Base-by-base conservation (phyloP, 805 yeast genomes). In the Alloascoidea africana region DNA sequence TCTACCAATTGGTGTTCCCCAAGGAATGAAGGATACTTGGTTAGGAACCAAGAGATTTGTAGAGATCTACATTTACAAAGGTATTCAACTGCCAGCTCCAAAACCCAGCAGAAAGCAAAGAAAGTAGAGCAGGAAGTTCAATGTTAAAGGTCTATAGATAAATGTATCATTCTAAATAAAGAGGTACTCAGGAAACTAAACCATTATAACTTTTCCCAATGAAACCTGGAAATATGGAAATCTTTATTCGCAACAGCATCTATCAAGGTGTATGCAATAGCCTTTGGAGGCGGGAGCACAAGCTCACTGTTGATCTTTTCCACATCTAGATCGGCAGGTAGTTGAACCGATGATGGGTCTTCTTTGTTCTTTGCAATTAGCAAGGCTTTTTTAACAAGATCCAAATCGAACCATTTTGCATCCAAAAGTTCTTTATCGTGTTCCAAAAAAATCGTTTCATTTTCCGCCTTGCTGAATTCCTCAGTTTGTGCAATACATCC, bases 401-500 rank as follows among this genome's bases (percentile, higher is more conserved):
- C 58, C 2, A 67, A 59, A 41, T 76, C 73, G 46, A 86, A 77
- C 96, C 96, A 87, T 48, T 73, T 65, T 13, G 95, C 95, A 51
- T 85, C 94, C 16, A 63, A 69, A 39, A 89, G 62, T 58, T 89
- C 98, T 18, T 82, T 74, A 54, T 89, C 98, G 52, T 85, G 84
- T 11, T 76, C 82, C 38, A 85, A 62, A 49, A 76, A 62, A 44
- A 87, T 76, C 5, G 50, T 19, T 4, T 42, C 51, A 49, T 80
- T 89, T 48, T 76, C 75, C 3, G 48, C 54, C 2, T 80, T 81
- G 44, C 79, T 70, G 50, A 74, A 70, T 1, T 78, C 78, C n/a
- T 84, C 91, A 23, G 69, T 56, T 1, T 34, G 36, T 2, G 75
- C 96, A 39, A 86, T 54, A 55, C 96, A 87, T 5, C 97, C 97